phyloP scores from a whole-genome alignment of 192 early-diverging fungal genomes.

The Podila clonocystis region DNA sequence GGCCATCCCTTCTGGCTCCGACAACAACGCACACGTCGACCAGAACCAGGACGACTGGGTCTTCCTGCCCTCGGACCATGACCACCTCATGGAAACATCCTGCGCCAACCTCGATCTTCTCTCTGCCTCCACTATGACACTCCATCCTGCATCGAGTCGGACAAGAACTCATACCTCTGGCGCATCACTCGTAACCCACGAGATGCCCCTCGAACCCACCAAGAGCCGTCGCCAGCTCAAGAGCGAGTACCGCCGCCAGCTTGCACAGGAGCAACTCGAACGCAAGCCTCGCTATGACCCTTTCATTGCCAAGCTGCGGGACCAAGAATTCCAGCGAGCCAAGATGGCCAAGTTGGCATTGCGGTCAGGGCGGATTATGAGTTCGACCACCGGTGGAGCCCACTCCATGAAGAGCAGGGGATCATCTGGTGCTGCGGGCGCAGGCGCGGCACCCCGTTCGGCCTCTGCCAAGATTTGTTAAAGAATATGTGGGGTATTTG shows the following conservation, averaged over 20 bases:
- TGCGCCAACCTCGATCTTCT: slow-evolving; percentile 40
- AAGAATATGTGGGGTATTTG: neutral
- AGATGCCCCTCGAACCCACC: neutral
- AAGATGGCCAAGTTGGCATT: slow-evolving; percentile 25
- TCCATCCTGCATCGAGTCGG: neutral
- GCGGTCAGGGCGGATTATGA: slow-evolving; percentile 23
- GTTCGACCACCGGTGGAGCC: slow-evolving; percentile 1
- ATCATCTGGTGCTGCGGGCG: neutral
- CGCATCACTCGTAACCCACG: neutral
- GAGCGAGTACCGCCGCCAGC: slow-evolving; percentile 23
- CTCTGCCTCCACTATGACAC: slow-evolving; percentile 33
- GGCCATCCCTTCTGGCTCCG: neutral
- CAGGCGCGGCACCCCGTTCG: neutral
- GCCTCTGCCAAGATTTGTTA: slow-evolving; percentile 2
- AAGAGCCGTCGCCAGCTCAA: slow-evolving; percentile 46
- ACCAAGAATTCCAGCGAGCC: slow-evolving; percentile 24
- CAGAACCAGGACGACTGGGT: slow-evolving; percentile 41
- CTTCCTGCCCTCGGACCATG: slow-evolving; percentile 33
- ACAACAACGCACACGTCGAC: neutral
- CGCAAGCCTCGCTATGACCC: slow-evolving; percentile 37
- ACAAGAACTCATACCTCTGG: neutral
- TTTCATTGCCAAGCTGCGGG: slow-evolving; percentile 35
- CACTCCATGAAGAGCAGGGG: slow-evolving; percentile 8
- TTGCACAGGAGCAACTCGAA: slow-evolving; percentile 19
- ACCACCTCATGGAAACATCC: slow-evolving; percentile 29